Percentiles rank a stretch among this genome's conserved stretches.
phyloP scores from a whole-genome alignment of 805 yeast species.

The Yamadazyma ubonensis region DNA sequence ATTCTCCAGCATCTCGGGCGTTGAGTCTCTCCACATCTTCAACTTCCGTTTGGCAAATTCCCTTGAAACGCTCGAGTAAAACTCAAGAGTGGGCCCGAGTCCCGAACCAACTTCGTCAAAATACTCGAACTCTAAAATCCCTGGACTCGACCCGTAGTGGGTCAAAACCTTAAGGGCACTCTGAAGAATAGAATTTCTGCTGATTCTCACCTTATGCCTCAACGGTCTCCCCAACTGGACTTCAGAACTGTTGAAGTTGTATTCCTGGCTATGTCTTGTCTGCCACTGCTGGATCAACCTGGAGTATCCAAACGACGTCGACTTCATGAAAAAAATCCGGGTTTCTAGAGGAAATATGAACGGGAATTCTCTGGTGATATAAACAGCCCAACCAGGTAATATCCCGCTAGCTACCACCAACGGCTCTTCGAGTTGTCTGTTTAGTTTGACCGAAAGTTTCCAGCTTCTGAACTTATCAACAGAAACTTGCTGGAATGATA shows the following conservation, averaged over 20 bases:
- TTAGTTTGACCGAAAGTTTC: conserved; percentile 81
- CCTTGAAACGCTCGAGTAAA: conserved; percentile 76
- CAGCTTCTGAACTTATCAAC: conserved; percentile 58
- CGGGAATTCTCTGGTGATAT: conserved; percentile 70
- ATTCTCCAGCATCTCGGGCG: conserved; percentile 20
- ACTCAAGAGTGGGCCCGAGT: conserved; percentile 92
- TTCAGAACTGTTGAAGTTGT: conserved; percentile 22
- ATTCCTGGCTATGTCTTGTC: conserved; percentile 38
- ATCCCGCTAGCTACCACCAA: conserved; percentile 82
- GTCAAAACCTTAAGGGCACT: conserved; percentile 79
- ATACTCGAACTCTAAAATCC: conserved; percentile 82
- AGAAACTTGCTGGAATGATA: conserved; percentile 3
- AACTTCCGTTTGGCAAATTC: conserved; percentile 62
- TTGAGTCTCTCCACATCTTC: conserved; percentile 65
- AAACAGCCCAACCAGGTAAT: conserved; percentile 80
- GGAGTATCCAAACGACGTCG: conserved; percentile 89
- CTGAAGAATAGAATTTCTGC: conserved; percentile 65
- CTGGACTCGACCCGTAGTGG: conserved; percentile 74
- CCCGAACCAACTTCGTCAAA: conserved; percentile 95
- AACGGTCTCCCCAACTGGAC: conserved; percentile 72
- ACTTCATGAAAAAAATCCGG: conserved; percentile 71
- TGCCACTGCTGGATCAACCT: conserved; percentile 81
- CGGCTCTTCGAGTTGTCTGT: conserved; percentile 87
- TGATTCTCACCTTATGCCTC: conserved; percentile 75
- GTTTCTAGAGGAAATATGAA: conserved; percentile 84